A percentile compares a stretch with the other conserved stretches of the same genome.
These are phyloP conservation scores for Aegilops tauschii DNA, from an alignment of 176 grass and related monocot genomes.

Conservation along the genomic window DNA sequence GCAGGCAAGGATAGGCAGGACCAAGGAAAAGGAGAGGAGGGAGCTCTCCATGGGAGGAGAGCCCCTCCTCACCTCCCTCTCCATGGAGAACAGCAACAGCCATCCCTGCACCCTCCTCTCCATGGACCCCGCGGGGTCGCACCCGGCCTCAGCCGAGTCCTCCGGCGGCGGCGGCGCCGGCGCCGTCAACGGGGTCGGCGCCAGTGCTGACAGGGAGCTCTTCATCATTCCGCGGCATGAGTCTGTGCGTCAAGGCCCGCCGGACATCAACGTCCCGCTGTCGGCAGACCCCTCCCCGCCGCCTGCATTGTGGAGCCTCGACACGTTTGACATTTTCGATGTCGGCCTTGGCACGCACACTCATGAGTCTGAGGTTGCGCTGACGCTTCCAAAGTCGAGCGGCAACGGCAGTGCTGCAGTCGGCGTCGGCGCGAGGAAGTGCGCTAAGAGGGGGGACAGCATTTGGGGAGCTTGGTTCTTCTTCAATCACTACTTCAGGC, in stretches of 20 bases:
- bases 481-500: conserved; percentile 74
- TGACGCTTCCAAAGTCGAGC: conserved; percentile 39
- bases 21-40: conserved; percentile 54
- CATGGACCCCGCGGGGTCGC: conserved; percentile 53
- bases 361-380: conserved; percentile 48
- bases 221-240: conserved; percentile 41
- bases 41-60: conserved; percentile 66
- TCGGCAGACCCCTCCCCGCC: conserved; percentile 46
- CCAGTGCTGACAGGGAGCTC: conserved; percentile 34
- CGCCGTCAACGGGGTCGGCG: not conserved
- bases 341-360: conserved; percentile 52
- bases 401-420: conserved; percentile 14
- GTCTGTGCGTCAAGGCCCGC: conserved; percentile 29
- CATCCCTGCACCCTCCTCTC: conserved; percentile 73
- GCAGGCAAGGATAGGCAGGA: conserved; percentile 32
- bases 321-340: conserved; percentile 53
- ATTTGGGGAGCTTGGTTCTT: conserved; percentile 78
- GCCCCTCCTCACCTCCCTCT: conserved; percentile 58
- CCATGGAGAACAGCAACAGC: conserved; percentile 64
- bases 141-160: conserved; percentile 13
- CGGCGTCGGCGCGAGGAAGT: conserved; percentile 37
- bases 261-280: conserved; percentile 66
- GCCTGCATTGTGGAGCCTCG: conserved; percentile 25
- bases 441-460: conserved; percentile 65
- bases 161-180: not conserved